Evolutionary conservation across 2,329 filamentous ascomycete genomes (phyloP).

Genomic region (Fusarium oxysporum): DNA sequence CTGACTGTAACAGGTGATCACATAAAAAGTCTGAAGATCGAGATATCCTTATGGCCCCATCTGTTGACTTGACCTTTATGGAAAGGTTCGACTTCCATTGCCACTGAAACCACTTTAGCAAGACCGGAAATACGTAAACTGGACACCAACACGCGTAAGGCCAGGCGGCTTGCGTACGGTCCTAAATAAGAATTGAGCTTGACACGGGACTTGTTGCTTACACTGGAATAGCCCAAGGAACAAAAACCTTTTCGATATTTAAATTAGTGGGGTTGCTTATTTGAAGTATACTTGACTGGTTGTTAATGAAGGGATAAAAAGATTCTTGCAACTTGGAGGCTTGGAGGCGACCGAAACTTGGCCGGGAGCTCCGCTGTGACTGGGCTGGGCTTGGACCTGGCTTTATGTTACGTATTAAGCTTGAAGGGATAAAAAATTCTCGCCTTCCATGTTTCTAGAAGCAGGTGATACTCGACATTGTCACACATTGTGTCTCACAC

Average conservation of each 20-base stretch:
- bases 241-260: neutral
- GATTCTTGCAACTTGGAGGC: constrained; percentile 1
- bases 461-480: constrained; percentile 3
- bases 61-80: constrained; percentile 15
- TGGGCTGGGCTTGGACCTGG: constrained; percentile 10
- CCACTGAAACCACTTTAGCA: constrained; percentile 16
- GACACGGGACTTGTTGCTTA: constrained; percentile 2
- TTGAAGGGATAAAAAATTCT: constrained; percentile 16
- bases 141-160: constrained; percentile 6
- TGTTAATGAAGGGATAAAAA: neutral
- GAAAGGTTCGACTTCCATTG: constrained; percentile 9
- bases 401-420: neutral
- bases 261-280: constrained; percentile 2
- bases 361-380: constrained; percentile 25
- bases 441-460: constrained; percentile 12
- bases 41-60: constrained; percentile 15
- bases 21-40: constrained; percentile 1
- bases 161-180: neutral
- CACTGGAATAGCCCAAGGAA: neutral
- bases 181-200: neutral
- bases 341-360: constrained; percentile 35
- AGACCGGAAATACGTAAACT: neutral
- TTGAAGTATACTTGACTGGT: constrained; percentile 9
- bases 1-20: constrained; percentile 19
- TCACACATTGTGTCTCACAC: constrained; percentile 8